Percentiles rank a stretch among this genome's conserved stretches.
Conservation (phyloP, 2,329 filamentous ascomycete species). For the Phyllosticta citribraziliensis region DNA sequence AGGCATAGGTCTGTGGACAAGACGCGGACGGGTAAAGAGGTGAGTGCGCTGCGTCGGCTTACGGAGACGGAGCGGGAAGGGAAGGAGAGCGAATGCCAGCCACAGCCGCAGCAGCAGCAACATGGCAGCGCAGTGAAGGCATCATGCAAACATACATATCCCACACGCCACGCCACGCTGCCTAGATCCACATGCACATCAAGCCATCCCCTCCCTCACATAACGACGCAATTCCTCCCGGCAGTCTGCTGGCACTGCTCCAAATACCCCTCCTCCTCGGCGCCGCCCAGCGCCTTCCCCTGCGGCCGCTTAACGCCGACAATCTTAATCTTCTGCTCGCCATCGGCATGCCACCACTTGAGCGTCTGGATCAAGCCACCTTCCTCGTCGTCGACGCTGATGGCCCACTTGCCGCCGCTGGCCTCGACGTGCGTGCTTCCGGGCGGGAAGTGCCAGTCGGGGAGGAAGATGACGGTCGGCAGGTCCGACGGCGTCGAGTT, state of each 20-base stretch:
- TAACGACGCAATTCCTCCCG: slow-evolving; percentile 32
- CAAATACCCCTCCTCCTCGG: slow-evolving; percentile 70
- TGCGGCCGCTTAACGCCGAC: slow-evolving; percentile 59
- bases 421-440: slow-evolving; percentile 60
- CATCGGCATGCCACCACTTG: slow-evolving; percentile 86
- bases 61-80: no score
- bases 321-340: slow-evolving; percentile 70
- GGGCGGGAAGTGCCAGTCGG: slow-evolving; percentile 84
- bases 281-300: slow-evolving; percentile 38
- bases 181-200: not conserved
- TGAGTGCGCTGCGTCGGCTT: no score
- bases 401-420: slow-evolving; percentile 82
- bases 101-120: no score
- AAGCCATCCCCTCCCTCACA: slow-evolving; percentile 24
- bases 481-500: slow-evolving; percentile 50
- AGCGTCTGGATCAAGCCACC: slow-evolving; percentile 63
- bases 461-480: slow-evolving; percentile 77
- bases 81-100: no score
- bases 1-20: no score
- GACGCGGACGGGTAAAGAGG: no score
- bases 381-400: slow-evolving; percentile 62
- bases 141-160: no score
- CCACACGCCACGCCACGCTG: no score
- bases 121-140: no score
- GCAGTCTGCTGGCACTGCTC: slow-evolving; percentile 43